Percentiles rank a stretch among this genome's conserved stretches.
These are phyloP conservation scores for Eucalyptus pauciflora DNA, from an alignment of 345 rosid genomes.

Conservation along the genomic window DNA sequence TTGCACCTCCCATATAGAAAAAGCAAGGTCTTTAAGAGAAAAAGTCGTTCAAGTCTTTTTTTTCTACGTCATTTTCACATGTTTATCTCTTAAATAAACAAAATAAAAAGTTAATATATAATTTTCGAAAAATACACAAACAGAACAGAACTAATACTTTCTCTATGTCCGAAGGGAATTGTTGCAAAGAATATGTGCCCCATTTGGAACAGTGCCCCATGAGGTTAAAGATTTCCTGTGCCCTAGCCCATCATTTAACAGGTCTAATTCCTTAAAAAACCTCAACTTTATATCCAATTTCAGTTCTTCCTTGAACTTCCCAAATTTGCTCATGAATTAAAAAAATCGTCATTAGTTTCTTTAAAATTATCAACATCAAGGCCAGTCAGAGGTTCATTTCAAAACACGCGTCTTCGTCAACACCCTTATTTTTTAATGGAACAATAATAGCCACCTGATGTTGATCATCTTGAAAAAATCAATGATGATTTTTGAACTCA, in stretches of 20 bases:
- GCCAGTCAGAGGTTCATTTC: rapidly evolving
- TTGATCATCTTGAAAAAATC: neutral
- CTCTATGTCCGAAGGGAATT: neutral
- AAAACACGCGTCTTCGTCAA: rapidly evolving
- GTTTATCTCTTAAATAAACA: neutral
- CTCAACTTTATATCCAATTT: neutral
- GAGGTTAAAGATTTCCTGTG: neutral
- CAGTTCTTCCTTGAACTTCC: no score
- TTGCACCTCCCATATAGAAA: neutral
- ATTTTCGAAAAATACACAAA: neutral
- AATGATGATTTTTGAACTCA: neutral
- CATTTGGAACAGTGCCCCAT: neutral
- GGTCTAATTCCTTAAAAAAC: neutral
- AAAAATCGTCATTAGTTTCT: neutral
- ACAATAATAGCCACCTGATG: neutral
- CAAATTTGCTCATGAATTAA: neutral
- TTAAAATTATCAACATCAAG: neutral
- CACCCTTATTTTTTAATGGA: neutral
- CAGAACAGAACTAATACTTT: neutral
- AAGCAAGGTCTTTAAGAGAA: neutral
- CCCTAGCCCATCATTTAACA: neutral
- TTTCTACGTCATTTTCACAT: neutral
- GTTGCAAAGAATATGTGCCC: neutral
- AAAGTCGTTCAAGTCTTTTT: neutral
- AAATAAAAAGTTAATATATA: neutral